Evolutionary conservation across 2,329 filamentous ascomycete species (phyloP), one percentile per base, ranked within the genome.

Genomic region (Diplodia scrobiculata): DNA sequence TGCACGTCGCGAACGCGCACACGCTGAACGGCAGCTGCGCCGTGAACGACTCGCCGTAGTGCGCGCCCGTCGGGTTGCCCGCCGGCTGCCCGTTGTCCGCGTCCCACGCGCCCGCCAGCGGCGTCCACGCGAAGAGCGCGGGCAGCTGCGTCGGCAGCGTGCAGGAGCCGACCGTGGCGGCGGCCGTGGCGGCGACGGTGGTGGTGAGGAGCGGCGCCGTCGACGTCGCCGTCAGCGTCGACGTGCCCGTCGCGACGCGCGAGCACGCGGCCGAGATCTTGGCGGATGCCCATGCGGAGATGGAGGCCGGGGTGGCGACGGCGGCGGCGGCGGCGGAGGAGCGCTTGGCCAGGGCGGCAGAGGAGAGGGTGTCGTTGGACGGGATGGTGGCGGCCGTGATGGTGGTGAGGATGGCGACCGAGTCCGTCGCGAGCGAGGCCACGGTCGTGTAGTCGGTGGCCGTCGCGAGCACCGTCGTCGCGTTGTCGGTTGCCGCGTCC

Each of bases 191-290:
- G 19, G 14, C n/a, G 36, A 29, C 14, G 54, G 54, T 47, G 4
- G 36, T 59, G 19, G 54, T 45, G 10, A 41, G 34, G 4, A 21
- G 10, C 4, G 36, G 17, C 2, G 19, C 34, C 13, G 34, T 45
- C 1, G 55, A 47, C 6, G 55, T 48, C 14, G 38, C 2, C 5
- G 41, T 60, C 5, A 21, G 5, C 5, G 41, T 48, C 2, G 21
- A 6, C 10, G 41, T 50, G 5, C 41, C 55, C 1, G 55, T 60
- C 3, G 55, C 55, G 17, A 60, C 27, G 14, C n/a, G 25, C 25
- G 55, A 60, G 55, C 55, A 60, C 1, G 55, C 55, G 14, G 41
- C 55, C 0, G 41, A 50, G 41, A 60, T 50, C 55, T 60, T 60
- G 21, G n/a, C 9, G 0, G 55, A 5, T 0, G 38, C 14, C 55